These are phyloP conservation scores for Misopates orontium DNA, from an alignment of 257 asterid genomes.

Conservation along the genomic window DNA sequence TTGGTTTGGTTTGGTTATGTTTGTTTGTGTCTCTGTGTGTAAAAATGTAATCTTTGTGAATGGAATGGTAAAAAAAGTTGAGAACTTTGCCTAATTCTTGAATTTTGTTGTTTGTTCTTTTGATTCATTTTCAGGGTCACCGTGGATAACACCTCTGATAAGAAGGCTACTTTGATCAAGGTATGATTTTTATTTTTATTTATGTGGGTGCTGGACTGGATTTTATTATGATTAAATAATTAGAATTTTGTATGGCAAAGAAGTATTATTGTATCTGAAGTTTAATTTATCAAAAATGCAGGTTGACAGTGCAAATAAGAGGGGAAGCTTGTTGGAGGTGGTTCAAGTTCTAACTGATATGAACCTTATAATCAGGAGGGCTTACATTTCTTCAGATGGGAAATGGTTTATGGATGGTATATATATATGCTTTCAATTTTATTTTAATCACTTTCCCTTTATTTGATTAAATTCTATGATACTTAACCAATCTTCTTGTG, in stretches of 20 bases:
- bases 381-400: slow-evolving; percentile 94
- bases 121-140: slow-evolving; percentile 36
- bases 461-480: background rate
- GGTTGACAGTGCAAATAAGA: slow-evolving; percentile 90
- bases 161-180: slow-evolving; percentile 41
- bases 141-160: slow-evolving; percentile 39
- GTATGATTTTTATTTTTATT: slow-evolving; percentile 16
- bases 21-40: background rate
- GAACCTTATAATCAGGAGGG: slow-evolving; percentile 69
- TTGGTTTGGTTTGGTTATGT: background rate
- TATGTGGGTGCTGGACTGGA: background rate
- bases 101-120: slow-evolving; percentile 14
- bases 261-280: no score
- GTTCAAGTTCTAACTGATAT: slow-evolving; percentile 87
- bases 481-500: slow-evolving; percentile 17
- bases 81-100: slow-evolving; percentile 6
- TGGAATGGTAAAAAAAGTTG: background rate
- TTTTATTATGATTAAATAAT: background rate
- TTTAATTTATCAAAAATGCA: no score
- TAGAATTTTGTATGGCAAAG: background rate
- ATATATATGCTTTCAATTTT: background rate
- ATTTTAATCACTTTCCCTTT: background rate
- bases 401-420: slow-evolving; percentile 98
- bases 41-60: slow-evolving; percentile 7
- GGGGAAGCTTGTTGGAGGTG: slow-evolving; percentile 85